Percentiles rank a stretch among this genome's conserved stretches.
These are phyloP conservation scores for Ampelocalamus luodianensis DNA, from an alignment of 176 grass and related monocot genomes.

Conservation along the genomic window DNA sequence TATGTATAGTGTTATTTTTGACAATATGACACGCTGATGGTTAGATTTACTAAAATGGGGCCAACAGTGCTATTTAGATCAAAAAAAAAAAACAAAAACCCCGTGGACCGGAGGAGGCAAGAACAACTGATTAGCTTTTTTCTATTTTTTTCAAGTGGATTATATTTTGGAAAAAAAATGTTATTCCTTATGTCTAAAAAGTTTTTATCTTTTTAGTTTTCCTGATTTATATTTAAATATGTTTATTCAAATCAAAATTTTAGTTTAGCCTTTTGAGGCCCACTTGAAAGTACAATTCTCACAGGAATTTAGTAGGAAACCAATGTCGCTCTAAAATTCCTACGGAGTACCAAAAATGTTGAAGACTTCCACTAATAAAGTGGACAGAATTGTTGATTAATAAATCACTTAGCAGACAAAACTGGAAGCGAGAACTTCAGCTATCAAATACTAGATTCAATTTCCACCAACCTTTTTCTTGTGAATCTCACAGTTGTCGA, in stretches of 20 bases:
- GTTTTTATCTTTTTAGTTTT: not conserved
- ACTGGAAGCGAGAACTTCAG: not conserved
- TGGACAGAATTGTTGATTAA: not conserved
- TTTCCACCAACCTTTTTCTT: not conserved
- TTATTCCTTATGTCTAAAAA: not conserved
- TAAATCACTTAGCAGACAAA: not conserved
- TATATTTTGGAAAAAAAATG: not conserved
- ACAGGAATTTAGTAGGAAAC: not conserved
- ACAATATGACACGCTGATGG: too few relatives aligned
- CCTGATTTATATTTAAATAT: not conserved
- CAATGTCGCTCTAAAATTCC: not conserved
- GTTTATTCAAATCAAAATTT: not conserved
- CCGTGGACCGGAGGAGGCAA: not conserved
- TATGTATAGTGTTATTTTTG: too few relatives aligned
- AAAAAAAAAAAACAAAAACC: too few relatives aligned
- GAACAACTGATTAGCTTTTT: not conserved
- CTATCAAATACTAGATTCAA: not conserved
- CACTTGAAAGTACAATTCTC: not conserved
- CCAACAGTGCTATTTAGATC: too few relatives aligned
- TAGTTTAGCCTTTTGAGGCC: not conserved
- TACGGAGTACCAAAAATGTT: not conserved
- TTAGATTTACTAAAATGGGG: too few relatives aligned
- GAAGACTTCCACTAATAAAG: not conserved
- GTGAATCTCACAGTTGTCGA: not conserved
- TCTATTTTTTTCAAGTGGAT: not conserved